phyloP scores from a whole-genome alignment of 2,329 filamentous ascomycete genomes.

The Boeremia lycopersici region DNA sequence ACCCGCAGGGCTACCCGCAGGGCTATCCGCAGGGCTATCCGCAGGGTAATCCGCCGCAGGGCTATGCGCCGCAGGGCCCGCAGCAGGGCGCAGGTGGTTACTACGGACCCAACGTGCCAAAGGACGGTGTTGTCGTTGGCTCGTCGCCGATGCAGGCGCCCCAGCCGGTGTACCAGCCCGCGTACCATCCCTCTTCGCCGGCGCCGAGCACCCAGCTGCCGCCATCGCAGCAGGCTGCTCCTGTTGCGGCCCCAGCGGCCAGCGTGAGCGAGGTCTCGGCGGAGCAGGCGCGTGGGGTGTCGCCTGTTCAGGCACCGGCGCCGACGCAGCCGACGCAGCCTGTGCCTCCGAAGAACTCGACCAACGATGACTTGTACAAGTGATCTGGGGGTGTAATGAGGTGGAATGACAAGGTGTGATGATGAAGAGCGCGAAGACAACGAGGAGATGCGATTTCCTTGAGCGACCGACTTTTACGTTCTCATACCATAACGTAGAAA shows the following conservation, averaged over 20 bases:
- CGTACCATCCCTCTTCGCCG: conserved; percentile 17
- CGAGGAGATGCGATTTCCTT: too few relatives aligned
- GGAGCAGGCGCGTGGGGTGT: not conserved
- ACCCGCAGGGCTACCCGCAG: conserved; percentile 17
- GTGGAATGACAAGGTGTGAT: not conserved
- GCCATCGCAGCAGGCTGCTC: conserved; percentile 2
- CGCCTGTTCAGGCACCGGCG: not conserved
- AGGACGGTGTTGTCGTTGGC: conserved; percentile 20
- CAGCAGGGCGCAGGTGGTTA: conserved; percentile 9
- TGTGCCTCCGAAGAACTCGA: conserved; percentile 18
- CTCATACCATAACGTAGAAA: too few relatives aligned
- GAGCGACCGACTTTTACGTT: not conserved
- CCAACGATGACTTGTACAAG: conserved; percentile 27
- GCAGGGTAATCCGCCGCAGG: conserved; percentile 27
- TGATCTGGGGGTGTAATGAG: conserved; percentile 8
- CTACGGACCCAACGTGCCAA: conserved; percentile 20
- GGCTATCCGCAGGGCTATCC: conserved; percentile 29
- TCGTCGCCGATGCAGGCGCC: conserved; percentile 20
- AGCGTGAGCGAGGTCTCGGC: conserved; percentile 7
- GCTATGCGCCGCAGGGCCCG: not conserved
- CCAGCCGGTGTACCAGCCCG: conserved; percentile 24
- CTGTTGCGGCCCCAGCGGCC: not conserved
- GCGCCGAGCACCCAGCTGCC: conserved; percentile 11
- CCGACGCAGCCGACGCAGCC: conserved; percentile 2
- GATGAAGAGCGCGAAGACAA: too few relatives aligned